phyloP scores from a whole-genome alignment of 176 grass and related monocot species.

The Avena eriantha region DNA sequence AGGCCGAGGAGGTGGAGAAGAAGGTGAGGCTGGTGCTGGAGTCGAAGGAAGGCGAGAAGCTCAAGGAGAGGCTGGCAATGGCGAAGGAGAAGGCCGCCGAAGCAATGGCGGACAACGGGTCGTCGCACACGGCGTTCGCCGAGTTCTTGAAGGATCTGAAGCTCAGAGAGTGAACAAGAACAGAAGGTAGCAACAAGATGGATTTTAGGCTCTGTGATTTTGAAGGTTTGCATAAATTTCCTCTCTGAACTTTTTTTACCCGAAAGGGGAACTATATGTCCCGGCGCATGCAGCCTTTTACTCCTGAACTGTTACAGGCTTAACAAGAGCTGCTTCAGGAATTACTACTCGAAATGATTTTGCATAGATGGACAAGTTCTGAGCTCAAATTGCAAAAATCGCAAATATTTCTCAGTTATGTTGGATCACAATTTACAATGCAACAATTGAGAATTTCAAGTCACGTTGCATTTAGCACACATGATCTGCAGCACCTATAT shows the following conservation, averaged over 20 bases:
- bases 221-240: neutral
- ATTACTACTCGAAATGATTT: neutral
- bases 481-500: no score
- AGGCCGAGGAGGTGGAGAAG: conserved; percentile 35
- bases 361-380: no score
- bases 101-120: neutral
- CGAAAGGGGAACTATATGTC: neutral
- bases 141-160: conserved; percentile 6
- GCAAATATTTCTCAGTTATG: neutral
- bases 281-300: no score
- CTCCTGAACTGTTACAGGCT: neutral
- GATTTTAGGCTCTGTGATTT: neutral
- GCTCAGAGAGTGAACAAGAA: neutral
- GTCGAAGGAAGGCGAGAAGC: conserved; percentile 29
- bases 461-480: neutral
- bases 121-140: neutral
- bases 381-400: neutral
- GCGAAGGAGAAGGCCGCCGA: conserved; percentile 16
- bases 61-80: neutral
- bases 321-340: neutral
- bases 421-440: neutral
- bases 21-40: conserved; percentile 51
- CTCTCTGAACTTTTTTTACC: neutral
- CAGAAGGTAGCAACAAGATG: no score
- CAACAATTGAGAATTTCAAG: neutral